Conservation (phyloP, 371 early-diverging fungal species). For the Mucor circinelloides region DNA sequence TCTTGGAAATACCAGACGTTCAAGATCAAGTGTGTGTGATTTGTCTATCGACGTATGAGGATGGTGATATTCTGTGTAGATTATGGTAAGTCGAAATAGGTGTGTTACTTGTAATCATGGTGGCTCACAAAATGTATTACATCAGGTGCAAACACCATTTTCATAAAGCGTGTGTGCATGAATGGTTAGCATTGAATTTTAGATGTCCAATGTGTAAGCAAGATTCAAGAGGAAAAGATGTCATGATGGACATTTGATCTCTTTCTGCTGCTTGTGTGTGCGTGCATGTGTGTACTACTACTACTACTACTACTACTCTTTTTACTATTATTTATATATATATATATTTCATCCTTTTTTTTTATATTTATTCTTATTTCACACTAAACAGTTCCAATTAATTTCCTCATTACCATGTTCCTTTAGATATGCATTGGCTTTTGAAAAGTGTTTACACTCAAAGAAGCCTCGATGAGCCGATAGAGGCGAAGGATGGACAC, state of each 20-base stretch:
- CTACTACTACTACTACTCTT: background rate
- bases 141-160: slow-evolving; percentile 42
- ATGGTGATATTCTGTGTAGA: slow-evolving; percentile 60
- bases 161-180: slow-evolving; percentile 30
- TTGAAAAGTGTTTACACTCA: slow-evolving; percentile 87
- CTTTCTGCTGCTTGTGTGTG: background rate
- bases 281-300: background rate
- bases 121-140: background rate
- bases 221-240: slow-evolving; percentile 30
- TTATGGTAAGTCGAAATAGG: slow-evolving; percentile 43
- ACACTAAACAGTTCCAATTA: slow-evolving; percentile 73
- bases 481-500: slow-evolving; percentile 96
- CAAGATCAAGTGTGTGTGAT: slow-evolving; percentile 64
- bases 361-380: background rate
- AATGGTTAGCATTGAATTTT: slow-evolving; percentile 34
- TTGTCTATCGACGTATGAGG: slow-evolving; percentile 68
- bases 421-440: slow-evolving; percentile 92
- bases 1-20: slow-evolving; percentile 38
- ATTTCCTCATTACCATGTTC: slow-evolving; percentile 64
- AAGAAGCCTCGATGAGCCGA: slow-evolving; percentile 91
- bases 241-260: slow-evolving; percentile 6
- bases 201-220: slow-evolving; percentile 41
- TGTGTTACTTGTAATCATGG: background rate
- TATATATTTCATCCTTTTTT: too few relatives aligned
- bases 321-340: background rate